Conservation (phyloP, 805 yeast genomes). For the Kodamaea kaohsiungensis region DNA sequence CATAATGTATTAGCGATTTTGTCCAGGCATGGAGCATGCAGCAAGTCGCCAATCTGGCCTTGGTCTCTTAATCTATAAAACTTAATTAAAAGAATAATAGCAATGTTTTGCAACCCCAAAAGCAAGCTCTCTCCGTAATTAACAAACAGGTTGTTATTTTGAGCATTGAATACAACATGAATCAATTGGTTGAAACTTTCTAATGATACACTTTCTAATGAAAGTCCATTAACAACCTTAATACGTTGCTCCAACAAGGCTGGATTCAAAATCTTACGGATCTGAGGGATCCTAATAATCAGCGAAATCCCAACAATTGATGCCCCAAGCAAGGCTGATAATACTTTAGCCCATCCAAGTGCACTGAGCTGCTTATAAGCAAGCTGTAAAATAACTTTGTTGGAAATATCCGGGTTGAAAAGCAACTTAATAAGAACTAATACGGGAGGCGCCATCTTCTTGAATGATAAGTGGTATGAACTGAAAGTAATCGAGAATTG, state of each 20-base stretch:
- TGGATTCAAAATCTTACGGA: conserved; percentile 34
- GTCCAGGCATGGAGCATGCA: neutral
- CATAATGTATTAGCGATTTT: conserved; percentile 11
- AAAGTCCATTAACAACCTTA: conserved; percentile 37
- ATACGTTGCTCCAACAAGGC: conserved; percentile 23
- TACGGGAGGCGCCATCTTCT: conserved; percentile 28
- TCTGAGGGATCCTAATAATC: conserved; percentile 43
- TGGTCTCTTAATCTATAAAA: conserved; percentile 28
- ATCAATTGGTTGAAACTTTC: conserved; percentile 39
- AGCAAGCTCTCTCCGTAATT: conserved; percentile 43
- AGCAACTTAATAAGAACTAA: conserved; percentile 32
- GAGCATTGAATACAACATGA: conserved; percentile 41
- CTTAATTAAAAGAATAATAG: conserved; percentile 35
- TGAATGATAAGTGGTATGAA: neutral
- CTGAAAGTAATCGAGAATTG: neutral
- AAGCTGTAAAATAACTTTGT: conserved; percentile 37
- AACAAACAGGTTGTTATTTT: conserved; percentile 34
- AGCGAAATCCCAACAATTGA: conserved; percentile 39
- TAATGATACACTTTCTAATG: conserved; percentile 35
- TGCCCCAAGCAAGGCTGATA: conserved; percentile 34
- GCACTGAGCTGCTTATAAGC: conserved; percentile 36
- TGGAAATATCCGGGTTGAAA: conserved; percentile 41
- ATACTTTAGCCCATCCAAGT: conserved; percentile 35
- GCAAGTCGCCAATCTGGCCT: conserved; percentile 8
- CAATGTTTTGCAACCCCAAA: conserved; percentile 40